A percentile compares a stretch with the other conserved stretches of the same genome.
Conservation (phyloP, 768 basidiomycete genomes). For the Mycena crocata region DNA sequence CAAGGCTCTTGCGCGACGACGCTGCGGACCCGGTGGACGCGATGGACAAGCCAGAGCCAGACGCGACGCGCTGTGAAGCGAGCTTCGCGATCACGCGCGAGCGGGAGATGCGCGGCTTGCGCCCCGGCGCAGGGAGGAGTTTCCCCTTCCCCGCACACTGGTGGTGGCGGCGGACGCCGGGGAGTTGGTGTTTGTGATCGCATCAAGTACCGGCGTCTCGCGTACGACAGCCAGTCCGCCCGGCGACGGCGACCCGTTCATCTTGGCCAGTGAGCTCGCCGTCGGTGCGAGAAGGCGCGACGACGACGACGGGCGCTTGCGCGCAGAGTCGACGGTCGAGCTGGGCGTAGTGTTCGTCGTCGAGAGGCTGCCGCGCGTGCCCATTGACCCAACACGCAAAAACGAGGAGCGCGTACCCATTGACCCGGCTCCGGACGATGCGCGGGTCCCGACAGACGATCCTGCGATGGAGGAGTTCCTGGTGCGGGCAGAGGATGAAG, state of each 20-base stretch:
- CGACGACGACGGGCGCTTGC: constrained; percentile 53
- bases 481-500: constrained; percentile 27
- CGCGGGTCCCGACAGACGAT: constrained; percentile 60
- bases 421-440: constrained; percentile 41
- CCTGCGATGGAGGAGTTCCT: constrained; percentile 41
- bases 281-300: constrained; percentile 73
- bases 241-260: constrained; percentile 37
- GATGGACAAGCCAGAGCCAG: constrained; percentile 43
- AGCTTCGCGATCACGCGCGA: constrained; percentile 83
- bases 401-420: constrained; percentile 39
- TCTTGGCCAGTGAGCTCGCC: constrained; percentile 80
- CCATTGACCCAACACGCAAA: constrained; percentile 50
- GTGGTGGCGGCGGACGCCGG: constrained; percentile 27
- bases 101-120: constrained; percentile 84
- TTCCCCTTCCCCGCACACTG: constrained; percentile 56
- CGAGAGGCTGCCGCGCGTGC: constrained; percentile 34
- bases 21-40: constrained; percentile 28
- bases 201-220: constrained; percentile 38
- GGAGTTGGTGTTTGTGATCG: constrained; percentile 50
- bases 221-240: constrained; percentile 16
- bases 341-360: constrained; percentile 17
- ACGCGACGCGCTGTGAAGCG: constrained; percentile 75
- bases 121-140: constrained; percentile 55
- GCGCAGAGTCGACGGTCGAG: constrained; percentile 24
- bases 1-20: constrained; percentile 38